Evolutionary conservation across 2,329 filamentous ascomycete genomes (phyloP).

Genomic region (Phoma sp.): DNA sequence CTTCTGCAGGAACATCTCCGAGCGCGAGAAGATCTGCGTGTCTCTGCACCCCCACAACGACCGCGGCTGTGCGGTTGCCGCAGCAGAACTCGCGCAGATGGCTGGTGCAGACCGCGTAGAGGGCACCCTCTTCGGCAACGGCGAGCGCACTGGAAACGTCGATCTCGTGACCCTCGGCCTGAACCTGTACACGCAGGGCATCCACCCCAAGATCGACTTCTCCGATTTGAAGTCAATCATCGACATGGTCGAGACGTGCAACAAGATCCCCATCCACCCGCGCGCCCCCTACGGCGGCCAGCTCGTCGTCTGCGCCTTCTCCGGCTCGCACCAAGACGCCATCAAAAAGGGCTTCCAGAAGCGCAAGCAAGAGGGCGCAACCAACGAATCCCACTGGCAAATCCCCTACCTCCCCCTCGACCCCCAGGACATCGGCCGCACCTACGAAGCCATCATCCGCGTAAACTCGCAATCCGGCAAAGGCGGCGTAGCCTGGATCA

Average conservation of each 20-base stretch:
- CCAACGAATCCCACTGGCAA: conserved; percentile 75
- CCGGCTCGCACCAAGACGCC: conserved; percentile 91
- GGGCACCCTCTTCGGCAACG: conserved; percentile 92
- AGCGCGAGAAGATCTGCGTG: conserved; percentile 86
- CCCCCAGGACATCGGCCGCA: conserved; percentile 90
- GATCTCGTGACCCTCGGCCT: conserved; percentile 91
- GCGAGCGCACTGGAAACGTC: conserved; percentile 94
- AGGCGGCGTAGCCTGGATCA: conserved; percentile 93
- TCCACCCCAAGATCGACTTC: conserved; percentile 86
- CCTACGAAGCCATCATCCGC: conserved; percentile 97
- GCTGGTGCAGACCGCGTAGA: conserved; percentile 94
- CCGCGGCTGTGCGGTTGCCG: conserved; percentile 86
- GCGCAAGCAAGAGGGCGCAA: conserved; percentile 67
- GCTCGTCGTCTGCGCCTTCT: conserved; percentile 91
- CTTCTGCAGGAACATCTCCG: conserved; percentile 85
- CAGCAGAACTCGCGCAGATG: conserved; percentile 93
- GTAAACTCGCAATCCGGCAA: conserved; percentile 98
- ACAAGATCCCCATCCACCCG: conserved; percentile 92
- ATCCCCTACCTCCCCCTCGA: conserved; percentile 94
- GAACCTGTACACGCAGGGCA: conserved; percentile 94
- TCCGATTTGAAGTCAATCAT: conserved; percentile 88
- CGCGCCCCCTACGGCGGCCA: conserved; percentile 90
- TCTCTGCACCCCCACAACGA: conserved; percentile 96
- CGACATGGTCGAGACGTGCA: conserved; percentile 87
- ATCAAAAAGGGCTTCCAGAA: conserved; percentile 88